These are phyloP conservation scores for Pachyrhizus erosus DNA, from an alignment of 306 rosid genomes.

Conservation along the genomic window DNA sequence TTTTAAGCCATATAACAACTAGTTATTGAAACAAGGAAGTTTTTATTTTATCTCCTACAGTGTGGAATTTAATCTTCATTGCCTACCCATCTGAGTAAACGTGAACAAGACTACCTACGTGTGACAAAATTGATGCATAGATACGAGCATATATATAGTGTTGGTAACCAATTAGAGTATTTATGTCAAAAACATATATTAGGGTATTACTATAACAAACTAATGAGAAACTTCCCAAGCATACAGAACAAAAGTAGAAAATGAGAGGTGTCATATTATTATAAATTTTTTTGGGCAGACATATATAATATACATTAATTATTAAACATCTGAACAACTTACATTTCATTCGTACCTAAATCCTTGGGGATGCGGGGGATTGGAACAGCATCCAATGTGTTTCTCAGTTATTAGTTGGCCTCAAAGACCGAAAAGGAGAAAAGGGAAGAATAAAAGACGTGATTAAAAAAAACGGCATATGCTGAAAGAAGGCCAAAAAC, in stretches of 20 bases:
- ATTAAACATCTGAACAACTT: background rate
- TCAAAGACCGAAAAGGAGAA: background rate
- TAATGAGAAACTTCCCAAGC: too few species aligned
- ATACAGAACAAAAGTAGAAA: background rate
- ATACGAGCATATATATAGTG: background rate
- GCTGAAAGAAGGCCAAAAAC: conserved; percentile 24
- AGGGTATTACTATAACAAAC: too few species aligned
- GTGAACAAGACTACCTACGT: background rate
- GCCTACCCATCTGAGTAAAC: background rate
- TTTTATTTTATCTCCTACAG: background rate
- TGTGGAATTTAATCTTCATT: background rate
- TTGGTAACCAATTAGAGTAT: background rate
- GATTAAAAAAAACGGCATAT: conserved; percentile 10
- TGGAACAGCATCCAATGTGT: conserved; percentile 54
- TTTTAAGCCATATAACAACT: background rate
- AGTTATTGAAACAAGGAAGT: background rate
- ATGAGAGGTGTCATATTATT: background rate
- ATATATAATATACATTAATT: background rate
- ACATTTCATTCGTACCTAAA: background rate
- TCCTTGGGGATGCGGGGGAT: conserved; percentile 21
- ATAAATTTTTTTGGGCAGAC: background rate
- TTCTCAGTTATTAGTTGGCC: background rate
- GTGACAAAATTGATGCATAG: background rate
- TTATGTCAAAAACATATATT: background rate
- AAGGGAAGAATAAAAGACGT: background rate